Conservation (phyloP, 1,284 basidiomycete genomes). For the Megacollybia platyphylla region DNA sequence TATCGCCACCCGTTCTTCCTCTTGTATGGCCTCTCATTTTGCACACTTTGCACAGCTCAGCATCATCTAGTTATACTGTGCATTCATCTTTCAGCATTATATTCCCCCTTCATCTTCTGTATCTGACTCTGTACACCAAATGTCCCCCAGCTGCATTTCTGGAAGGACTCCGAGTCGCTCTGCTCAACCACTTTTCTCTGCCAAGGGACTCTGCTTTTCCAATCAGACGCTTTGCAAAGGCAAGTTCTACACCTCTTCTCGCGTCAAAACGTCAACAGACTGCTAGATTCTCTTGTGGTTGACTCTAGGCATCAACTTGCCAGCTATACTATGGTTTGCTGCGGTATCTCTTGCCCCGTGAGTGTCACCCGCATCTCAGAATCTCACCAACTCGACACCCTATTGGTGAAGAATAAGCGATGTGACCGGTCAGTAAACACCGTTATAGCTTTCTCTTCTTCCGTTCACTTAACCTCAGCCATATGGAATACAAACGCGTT, state of each 20-base stretch:
- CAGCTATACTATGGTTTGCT: constrained; percentile 61
- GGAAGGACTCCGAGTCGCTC: constrained; percentile 34
- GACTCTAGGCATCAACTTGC: constrained; percentile 47
- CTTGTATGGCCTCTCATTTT: constrained; percentile 34
- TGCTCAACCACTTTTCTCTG: constrained; percentile 37
- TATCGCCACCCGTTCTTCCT: constrained; percentile 71
- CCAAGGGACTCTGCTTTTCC: constrained; percentile 25
- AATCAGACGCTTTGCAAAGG: no score
- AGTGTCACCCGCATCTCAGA: constrained; percentile 15
- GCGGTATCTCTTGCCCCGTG: constrained; percentile 62
- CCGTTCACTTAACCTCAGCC: constrained; percentile 43
- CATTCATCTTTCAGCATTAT: constrained; percentile 60
- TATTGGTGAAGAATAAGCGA: constrained; percentile 48
- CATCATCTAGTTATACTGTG: constrained; percentile 50
- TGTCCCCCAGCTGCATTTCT: constrained; percentile 32
- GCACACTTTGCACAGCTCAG: not conserved
- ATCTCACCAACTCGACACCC: constrained; percentile 5
- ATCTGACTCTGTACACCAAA: constrained; percentile 34
- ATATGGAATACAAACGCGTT: constrained; percentile 82
- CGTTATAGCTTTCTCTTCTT: not conserved
- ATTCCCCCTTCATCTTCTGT: constrained; percentile 62
- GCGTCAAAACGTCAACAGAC: no score
- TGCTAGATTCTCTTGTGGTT: constrained; percentile 21
- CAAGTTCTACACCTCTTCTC: no score
- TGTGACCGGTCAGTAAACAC: constrained; percentile 39